Evolutionary conservation across 768 basidiomycete genomes (phyloP), one percentile per base, ranked within the genome.

Genomic region (Suillus lakei): DNA sequence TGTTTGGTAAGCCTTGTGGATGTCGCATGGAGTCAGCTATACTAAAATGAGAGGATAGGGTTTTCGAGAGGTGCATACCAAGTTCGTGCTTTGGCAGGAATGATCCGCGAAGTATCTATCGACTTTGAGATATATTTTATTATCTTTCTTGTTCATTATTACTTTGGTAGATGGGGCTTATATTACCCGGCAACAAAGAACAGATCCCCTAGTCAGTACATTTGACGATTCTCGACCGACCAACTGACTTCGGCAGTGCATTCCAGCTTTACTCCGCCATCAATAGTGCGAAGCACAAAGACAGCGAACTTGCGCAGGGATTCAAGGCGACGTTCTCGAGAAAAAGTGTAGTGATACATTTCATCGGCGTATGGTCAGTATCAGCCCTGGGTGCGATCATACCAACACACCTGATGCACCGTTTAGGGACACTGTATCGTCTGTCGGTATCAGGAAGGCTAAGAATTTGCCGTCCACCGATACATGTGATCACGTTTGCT

Each of bases 51-150:
- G 21, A 12, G 34, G 39, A 6, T 39, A 84, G 82, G 82, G 3
- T 84, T 81, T 66, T 83, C 83, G 2, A 80, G 83, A n/a, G 83
- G 82, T 6, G 83, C 81, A 18, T 84, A 82, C 65, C 83, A 83
- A 69, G 80, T 78, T 4, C 77, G 83, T 32, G 78, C 73, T 1
- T 58, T 84, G 46, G 80, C 83, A 3, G 83, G 73, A 26, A 84
- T 84, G 83, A 82, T 83, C 23, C 64, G 78, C n/a, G 74, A 64
- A 61, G 83, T 80, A 59, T 60, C 71, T 2, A 53, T 53, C 51
- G 21, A 53, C 10, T 30, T 53, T 21, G 18, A 12, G 21, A 13
- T 51, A 30, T n/a, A 9, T 21, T 23, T 15, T 16, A 48, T 61
- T 8, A 63, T 39, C 23, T 43, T 36, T 46, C 13, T 39, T 59